Evolutionary conservation across 257 asterid species (phyloP), one percentile per base, ranked within the genome.

Genomic region (Przewalskia tangutica): DNA sequence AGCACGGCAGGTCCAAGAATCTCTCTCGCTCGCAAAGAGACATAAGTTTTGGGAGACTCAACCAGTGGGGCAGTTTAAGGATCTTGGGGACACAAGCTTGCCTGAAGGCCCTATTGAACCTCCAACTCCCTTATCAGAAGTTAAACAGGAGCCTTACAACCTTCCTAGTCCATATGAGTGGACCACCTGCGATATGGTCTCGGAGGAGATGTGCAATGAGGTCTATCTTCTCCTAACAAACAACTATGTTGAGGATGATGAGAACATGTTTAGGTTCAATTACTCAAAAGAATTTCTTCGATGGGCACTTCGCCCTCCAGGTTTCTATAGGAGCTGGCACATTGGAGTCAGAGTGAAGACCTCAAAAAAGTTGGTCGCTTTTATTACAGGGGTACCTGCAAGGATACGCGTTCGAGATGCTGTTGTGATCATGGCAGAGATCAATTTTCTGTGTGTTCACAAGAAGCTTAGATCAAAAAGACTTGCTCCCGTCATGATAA

Each of bases 31-130:
- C 56, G 86, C 93, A 14, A 92, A 89, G 89, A 84, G 84, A 85
- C 98, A 94, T 65, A 94, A 89, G 77, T 94, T 94, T 83, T 94
- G 98, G 98, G 98, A 94, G 85, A 92, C 96, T 11, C 98, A 94
- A 56, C 98, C 97, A 2, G 98, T 94, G 46, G 96, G 95, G 27
- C 98, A 94, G 82, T 94, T 94, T 86, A 93, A 89, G 89, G 98
- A 94, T 86, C 90, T 92, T 7, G 97, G 96, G 18, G 90, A 89
- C 71, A 16, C 90, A 12, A 88, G 85, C 84, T 88, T 94, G 53
- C 90, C 95, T 11, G 98, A 94, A 87, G 98, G 98, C 51, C 96
- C 97, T 0, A 94, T 94, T 20, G 95, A 93, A 75, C 90, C 78
- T 55, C 95, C 97, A 2, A 88, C 89, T 0, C 93, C 95, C 0